Evolutionary conservation across 1,284 basidiomycete genomes (phyloP), one percentile per base, ranked within the genome.

Genomic region (Erythrobasidium hasegawianum): DNA sequence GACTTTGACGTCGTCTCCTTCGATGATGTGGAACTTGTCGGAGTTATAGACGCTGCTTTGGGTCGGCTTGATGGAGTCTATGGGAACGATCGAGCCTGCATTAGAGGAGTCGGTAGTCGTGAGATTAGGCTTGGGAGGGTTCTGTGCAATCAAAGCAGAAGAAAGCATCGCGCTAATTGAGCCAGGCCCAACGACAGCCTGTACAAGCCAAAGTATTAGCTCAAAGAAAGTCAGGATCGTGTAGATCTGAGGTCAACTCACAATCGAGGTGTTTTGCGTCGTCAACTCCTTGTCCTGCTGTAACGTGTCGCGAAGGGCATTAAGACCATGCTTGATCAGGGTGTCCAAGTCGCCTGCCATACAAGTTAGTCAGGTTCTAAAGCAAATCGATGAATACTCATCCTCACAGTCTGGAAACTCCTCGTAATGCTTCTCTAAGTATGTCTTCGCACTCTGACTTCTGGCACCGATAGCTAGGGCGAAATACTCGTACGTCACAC

Each of bases 401-500:
- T 14, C 82, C 88, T 72, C 69, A 94, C 90, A 86, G 75, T 89
- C 85, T 26, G 82, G 81, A 76, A 98, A 97, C 72, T 83, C 84
- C 76, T 92, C 88, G 74, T 86, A 94, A 77, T 97, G 87, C 77
- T 89, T 88, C 81, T 99, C 96, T 29, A 99, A 82, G 77, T 98
- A 98, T 8, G 96, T 99, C 81, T 97, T 98, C 61, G 96, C 95
- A 73, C 90, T 94, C 80, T 98, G 96, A 78, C 87, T 91, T 56
- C 96, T 85, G 16, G 96, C 96, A 58, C 96, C 96, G 77, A 99
- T 97, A 29, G 91, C 94, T 86, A 97, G 96, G 50, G 96, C 96
- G 76, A 87, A 93, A 81, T 97, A 99, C 79, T 98, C 96, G 77
- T 95, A 97, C 57, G 92, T 92, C 76, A 92, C 96, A 27, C 96